A percentile compares a stretch with the other conserved stretches of the same genome.
These are phyloP conservation scores for Chlamydomonas reinhardtii DNA, from an alignment of 163 green algal species.

Conservation along the genomic window DNA sequence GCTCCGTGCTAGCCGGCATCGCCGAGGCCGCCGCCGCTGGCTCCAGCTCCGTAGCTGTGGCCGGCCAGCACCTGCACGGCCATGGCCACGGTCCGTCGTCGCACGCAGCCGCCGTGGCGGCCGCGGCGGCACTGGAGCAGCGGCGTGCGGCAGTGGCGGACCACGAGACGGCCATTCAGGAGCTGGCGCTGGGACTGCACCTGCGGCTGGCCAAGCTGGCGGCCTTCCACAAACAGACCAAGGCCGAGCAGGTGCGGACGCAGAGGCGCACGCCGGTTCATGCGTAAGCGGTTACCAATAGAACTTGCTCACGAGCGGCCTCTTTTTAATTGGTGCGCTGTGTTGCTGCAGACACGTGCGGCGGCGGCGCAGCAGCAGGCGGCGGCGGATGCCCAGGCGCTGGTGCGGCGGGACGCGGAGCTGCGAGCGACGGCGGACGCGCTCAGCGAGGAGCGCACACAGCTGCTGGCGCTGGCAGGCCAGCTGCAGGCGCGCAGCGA, in stretches of 20 bases:
- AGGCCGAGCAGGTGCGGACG: conserved; percentile 55
- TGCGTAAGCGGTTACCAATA: no score
- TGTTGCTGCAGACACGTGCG: conserved; percentile 50
- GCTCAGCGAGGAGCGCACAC: conserved; percentile 61
- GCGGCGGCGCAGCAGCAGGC: conserved; percentile 40
- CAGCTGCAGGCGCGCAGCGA: conserved; percentile 53
- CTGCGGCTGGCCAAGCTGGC: conserved; percentile 50
- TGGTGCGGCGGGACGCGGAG: conserved; percentile 4
- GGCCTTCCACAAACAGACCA: not conserved
- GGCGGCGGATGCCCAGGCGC: conserved; percentile 23
- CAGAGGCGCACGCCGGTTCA: no score
- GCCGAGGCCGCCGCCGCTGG: not conserved
- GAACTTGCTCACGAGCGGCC: no score
- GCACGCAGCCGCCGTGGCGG: not conserved
- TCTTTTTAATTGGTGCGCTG: no score
- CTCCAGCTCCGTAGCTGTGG: not conserved
- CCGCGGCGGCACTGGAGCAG: conserved; percentile 43
- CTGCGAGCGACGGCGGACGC: conserved; percentile 50
- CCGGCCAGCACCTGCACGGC: not conserved
- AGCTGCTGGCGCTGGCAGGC: conserved; percentile 56
- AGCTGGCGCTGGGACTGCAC: conserved; percentile 64
- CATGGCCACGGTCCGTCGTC: not conserved
- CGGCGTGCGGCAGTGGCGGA: conserved; percentile 64
- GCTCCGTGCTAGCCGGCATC: conserved; percentile 8
- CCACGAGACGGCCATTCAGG: conserved; percentile 70